Percentiles rank a stretch among this genome's conserved stretches.
Conservation (phyloP, 192 early-diverging fungal genomes). For the Podila epicladia region DNA sequence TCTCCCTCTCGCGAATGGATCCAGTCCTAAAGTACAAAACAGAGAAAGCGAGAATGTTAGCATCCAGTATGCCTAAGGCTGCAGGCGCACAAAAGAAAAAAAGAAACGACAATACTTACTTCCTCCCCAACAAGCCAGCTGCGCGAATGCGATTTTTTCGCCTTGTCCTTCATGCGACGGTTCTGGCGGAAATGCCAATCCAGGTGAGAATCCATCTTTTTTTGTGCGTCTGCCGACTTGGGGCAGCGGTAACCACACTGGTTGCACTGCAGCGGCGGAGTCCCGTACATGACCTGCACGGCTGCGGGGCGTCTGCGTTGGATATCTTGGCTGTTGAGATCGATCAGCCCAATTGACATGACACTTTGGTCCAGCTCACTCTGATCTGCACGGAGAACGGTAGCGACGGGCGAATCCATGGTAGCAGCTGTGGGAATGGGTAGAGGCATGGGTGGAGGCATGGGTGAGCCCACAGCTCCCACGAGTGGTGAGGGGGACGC, state of each 20-base stretch:
- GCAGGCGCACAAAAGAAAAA: neutral
- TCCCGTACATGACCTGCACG: conserved; percentile 75
- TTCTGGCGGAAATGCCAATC: conserved; percentile 99
- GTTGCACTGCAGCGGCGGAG: conserved; percentile 83
- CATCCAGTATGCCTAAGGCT: neutral
- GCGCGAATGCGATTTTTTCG: conserved; percentile 82
- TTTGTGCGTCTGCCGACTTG: conserved; percentile 70
- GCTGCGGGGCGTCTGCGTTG: conserved; percentile 62
- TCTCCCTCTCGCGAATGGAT: conserved; percentile 55
- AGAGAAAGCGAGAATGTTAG: neutral
- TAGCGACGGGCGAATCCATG: neutral
- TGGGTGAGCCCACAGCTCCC: conserved; percentile 4
- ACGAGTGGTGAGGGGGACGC: conserved; percentile 23
- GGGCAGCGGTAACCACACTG: conserved; percentile 92
- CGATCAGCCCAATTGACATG: conserved; percentile 51
- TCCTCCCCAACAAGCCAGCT: conserved; percentile 88
- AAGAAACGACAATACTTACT: conserved; percentile 15
- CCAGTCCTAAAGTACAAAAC: conserved; percentile 48
- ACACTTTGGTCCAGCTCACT: conserved; percentile 34
- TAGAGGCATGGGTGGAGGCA: conserved; percentile 3
- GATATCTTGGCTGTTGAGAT: conserved; percentile 61
- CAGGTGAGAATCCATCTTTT: conserved; percentile 84
- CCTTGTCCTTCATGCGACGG: conserved; percentile 82
- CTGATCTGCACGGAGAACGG: conserved; percentile 13
- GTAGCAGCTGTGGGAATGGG: conserved; percentile 15